Percentiles rank a stretch among this genome's conserved stretches.
Conservation (phyloP, 495 filamentous ascomycete species). For the Aspergillus haitiensis region DNA sequence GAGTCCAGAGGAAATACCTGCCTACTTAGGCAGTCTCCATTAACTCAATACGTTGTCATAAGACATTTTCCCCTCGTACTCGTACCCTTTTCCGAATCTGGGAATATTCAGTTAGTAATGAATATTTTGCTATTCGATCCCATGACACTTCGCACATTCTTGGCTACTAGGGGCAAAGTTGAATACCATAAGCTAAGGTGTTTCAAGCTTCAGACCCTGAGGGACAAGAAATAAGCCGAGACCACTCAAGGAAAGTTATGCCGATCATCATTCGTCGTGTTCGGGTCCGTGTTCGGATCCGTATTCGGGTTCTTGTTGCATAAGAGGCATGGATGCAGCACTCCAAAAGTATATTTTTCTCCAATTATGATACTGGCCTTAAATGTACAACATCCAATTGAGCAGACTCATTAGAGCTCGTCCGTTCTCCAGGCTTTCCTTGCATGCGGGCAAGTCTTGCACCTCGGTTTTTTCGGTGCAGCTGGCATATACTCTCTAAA, state of each 20-base stretch:
- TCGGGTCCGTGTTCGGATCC: slow-evolving; percentile 16
- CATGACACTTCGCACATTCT: neutral
- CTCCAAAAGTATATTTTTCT: no score
- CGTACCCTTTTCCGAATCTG: neutral
- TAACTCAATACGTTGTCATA: no score
- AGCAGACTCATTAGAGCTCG: no score
- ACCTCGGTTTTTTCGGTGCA: no score
- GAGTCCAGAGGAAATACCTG: neutral
- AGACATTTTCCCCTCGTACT: neutral
- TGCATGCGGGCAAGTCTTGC: no score
- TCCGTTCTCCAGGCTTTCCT: no score
- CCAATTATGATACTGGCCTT: no score
- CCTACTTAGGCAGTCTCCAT: neutral
- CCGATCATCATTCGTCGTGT: neutral
- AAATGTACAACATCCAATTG: no score
- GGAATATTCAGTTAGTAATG: neutral
- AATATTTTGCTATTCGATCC: neutral
- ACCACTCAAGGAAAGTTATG: neutral
- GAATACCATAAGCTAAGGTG: neutral
- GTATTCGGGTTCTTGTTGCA: neutral
- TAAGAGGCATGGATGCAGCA: neutral
- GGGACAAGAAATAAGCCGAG: neutral
- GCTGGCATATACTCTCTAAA: neutral
- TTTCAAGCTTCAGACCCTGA: neutral
- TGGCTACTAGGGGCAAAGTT: neutral